These are phyloP conservation scores for Talaromyces sp. DNA, from an alignment of 2,329 filamentous ascomycete genomes.

Conservation along the genomic window DNA sequence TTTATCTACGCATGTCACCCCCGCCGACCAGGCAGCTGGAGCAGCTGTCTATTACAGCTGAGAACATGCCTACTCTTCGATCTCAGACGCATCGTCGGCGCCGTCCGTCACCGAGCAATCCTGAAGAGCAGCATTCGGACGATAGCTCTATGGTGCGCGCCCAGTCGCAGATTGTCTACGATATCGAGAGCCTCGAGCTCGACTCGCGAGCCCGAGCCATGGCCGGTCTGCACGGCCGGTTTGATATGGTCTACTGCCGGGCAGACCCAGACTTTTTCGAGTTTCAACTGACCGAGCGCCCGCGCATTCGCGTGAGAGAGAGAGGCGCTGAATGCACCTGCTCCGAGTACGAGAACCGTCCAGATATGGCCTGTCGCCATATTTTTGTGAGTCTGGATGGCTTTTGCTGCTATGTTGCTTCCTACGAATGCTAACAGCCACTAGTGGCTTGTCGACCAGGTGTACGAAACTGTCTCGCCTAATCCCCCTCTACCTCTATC, in stretches of 20 bases:
- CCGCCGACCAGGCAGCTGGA: slow-evolving; percentile 32
- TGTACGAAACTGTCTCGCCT: slow-evolving; percentile 30
- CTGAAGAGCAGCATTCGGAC: slow-evolving; percentile 5
- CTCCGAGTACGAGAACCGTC: slow-evolving; percentile 23
- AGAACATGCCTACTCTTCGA: slow-evolving; percentile 26
- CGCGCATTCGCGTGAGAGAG: slow-evolving; percentile 26
- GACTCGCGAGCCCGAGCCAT: slow-evolving; percentile 27
- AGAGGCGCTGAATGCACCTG: slow-evolving; percentile 31
- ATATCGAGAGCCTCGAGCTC: slow-evolving; percentile 24
- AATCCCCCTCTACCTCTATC: slow-evolving; percentile 24
- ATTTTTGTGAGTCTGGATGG: slow-evolving; percentile 33
- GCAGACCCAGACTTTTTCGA: slow-evolving; percentile 25
- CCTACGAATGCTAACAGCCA: slow-evolving; percentile 5
- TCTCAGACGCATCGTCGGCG: slow-evolving; percentile 19
- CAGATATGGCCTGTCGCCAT: slow-evolving; percentile 33
- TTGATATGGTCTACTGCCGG: slow-evolving; percentile 30
- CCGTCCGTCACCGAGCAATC: slow-evolving; percentile 8
- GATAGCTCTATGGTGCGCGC: slow-evolving; percentile 19
- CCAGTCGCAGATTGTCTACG: slow-evolving; percentile 30
- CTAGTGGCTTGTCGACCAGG: slow-evolving; percentile 38
- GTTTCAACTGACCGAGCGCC: slow-evolving; percentile 32
- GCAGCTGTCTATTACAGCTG: slow-evolving; percentile 30
- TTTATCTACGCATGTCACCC: slow-evolving; percentile 28
- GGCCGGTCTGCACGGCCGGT: slow-evolving; percentile 26
- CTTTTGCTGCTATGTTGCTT: not conserved